These are phyloP conservation scores for Cladosporium sp. DNA, from an alignment of 2,329 filamentous ascomycete species.

Conservation along the genomic window DNA sequence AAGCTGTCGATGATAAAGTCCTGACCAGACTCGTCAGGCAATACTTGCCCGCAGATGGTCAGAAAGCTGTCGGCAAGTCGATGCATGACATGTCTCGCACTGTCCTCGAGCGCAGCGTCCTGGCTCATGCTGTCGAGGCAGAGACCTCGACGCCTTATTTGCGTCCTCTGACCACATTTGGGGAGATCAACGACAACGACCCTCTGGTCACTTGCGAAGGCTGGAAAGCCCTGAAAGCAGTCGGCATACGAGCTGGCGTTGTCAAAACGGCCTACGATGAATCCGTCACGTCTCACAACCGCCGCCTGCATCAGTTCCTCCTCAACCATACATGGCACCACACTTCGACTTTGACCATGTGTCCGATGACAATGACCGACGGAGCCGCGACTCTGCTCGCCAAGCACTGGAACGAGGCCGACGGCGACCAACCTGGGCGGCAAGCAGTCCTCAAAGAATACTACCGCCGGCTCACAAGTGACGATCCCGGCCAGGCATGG, in stretches of 20 bases:
- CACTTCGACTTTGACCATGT: conserved; percentile 56
- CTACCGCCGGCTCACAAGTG: conserved; percentile 48
- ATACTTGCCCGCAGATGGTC: neutral
- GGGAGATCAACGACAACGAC: neutral
- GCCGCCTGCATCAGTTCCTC: conserved; percentile 54
- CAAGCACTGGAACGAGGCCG: conserved; percentile 33
- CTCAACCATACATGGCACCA: conserved; percentile 53
- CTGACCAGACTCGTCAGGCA: neutral
- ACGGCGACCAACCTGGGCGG: conserved; percentile 12
- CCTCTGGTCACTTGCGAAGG: neutral
- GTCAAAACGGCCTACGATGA: neutral
- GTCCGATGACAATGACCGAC: conserved; percentile 61
- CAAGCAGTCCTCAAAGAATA: conserved; percentile 19
- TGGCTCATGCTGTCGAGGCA: neutral
- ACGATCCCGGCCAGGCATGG: conserved; percentile 51
- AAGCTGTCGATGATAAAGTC: neutral
- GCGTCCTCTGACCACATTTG: neutral
- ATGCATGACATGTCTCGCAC: neutral
- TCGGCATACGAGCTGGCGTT: neutral
- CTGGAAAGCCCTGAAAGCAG: neutral
- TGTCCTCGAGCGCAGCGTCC: neutral
- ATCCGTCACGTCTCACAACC: conserved; percentile 33
- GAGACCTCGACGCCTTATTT: neutral
- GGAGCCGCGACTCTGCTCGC: conserved; percentile 51
- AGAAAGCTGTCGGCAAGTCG: conserved; percentile 15